Base-by-base conservation (phyloP, 179 eudicot species). In the Dionaea muscipula region DNA sequence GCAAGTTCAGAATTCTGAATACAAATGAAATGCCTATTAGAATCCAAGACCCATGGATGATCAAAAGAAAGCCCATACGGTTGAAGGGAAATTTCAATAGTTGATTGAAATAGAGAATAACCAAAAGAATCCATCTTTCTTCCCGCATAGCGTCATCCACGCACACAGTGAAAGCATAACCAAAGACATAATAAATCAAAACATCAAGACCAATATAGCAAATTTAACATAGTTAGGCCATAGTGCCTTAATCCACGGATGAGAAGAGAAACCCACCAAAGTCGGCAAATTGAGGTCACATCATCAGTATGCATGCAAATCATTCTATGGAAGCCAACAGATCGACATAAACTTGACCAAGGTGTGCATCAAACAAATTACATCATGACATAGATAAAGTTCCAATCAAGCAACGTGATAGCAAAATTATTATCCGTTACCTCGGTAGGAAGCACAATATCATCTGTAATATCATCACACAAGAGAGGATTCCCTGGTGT, bases 401-500 rank as follows among this genome's bases (percentile, higher is more conserved):
- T 43, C 20, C 17, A 43, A 10, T 3, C 47, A 43, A 43, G 19
- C 20, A 43, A 18, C 17, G 21, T 2, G 5, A 43, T n/a, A 18
- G 10, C 4, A 19, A n/a, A 43, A 43, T 8, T 8, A 10, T 43
- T 19, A 43, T 31, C 10, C 10, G 74, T 55, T 46, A 78, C 87
- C 87, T 79, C 67, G 1, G 25, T 43, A 18, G 46, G 18, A 2
- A 47, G 51, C 26, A 48, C 28, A 58, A n/a, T 44, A 41, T 69
- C 75, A 68, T 73, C 80, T 4, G 45, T 14, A 50, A 49, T 55
- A 58, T 74, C 83, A 55, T 75, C 81, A 60, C 39, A 43, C 2
- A 41, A 53, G 21, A 62, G 62, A 50, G 79, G 60, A 28, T 48
- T 62, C 45, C 66, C 93, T 7, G 54, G 48, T 55, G 79, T 54